These are phyloP conservation scores for Gaeumannomyces sp. DNA, from an alignment of 2,329 filamentous ascomycete genomes.

Conservation along the genomic window DNA sequence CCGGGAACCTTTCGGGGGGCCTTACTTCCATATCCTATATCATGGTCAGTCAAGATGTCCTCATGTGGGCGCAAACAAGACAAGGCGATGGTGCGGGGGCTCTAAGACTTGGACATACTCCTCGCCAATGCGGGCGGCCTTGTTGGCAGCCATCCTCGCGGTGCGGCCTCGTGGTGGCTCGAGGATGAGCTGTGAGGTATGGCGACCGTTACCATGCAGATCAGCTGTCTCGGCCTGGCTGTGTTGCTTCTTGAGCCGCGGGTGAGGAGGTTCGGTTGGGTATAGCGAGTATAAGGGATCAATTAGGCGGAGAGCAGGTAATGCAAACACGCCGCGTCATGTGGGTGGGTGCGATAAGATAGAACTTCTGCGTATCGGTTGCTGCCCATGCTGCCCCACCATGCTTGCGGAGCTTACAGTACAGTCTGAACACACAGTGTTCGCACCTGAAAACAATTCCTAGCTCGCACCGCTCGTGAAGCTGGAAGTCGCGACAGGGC, in stretches of 20 bases:
- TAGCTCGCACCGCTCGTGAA: background rate
- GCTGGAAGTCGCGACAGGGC: background rate
- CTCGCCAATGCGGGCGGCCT: conserved; percentile 55
- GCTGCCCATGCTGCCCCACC: background rate
- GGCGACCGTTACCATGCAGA: background rate
- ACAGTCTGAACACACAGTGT: background rate
- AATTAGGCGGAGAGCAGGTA: background rate
- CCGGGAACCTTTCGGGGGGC: conserved; percentile 17
- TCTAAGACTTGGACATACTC: conserved; percentile 39
- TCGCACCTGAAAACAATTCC: background rate
- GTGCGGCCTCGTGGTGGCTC: background rate
- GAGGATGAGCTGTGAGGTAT: background rate
- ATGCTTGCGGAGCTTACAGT: background rate
- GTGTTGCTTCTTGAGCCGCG: background rate
- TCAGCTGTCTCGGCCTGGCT: background rate
- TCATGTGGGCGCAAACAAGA: conserved; percentile 10
- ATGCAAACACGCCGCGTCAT: background rate
- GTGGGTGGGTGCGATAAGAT: background rate
- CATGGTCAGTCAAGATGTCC: conserved; percentile 23
- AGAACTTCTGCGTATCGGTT: background rate
- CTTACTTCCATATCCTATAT: conserved; percentile 86
- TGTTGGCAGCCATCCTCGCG: conserved; percentile 48
- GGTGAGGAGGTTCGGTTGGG: background rate
- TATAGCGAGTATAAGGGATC: no score
- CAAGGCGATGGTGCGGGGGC: background rate